phyloP scores from a whole-genome alignment of 139 green algal species.

The Pleodorina starrii region DNA sequence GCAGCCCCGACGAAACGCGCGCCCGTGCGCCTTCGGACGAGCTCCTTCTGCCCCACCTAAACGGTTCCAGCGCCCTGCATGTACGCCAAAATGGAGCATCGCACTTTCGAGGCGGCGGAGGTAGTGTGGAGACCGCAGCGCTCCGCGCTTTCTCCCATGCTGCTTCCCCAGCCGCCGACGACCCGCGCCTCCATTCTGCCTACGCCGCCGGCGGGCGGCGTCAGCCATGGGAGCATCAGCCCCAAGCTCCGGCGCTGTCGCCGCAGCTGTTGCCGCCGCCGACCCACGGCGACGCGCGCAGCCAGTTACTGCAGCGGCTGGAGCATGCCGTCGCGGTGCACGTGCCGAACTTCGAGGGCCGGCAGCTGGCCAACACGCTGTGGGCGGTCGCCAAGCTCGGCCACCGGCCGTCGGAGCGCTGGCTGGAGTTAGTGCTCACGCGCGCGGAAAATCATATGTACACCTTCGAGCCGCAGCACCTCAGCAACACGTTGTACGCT shows the following conservation, averaged over 20 bases:
- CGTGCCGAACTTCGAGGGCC: conserved; percentile 31
- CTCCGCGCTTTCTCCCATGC: too few relatives aligned
- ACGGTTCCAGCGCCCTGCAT: too few relatives aligned
- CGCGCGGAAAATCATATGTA: conserved; percentile 5
- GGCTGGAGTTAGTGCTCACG: conserved; percentile 8
- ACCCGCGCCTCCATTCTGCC: too few relatives aligned
- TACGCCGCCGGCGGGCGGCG: too few relatives aligned
- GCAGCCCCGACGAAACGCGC: too few relatives aligned
- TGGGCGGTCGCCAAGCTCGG: conserved; percentile 57
- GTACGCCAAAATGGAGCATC: too few relatives aligned
- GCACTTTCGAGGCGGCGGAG: too few relatives aligned
- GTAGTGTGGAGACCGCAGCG: too few relatives aligned
- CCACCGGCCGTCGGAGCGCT: background rate
- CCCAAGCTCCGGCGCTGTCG: background rate
- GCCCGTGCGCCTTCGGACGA: too few relatives aligned
- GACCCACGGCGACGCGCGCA: background rate
- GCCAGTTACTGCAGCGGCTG: background rate
- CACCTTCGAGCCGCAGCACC: conserved; percentile 50
- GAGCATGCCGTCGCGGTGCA: background rate
- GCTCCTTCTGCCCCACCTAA: too few relatives aligned
- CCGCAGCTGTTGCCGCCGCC: background rate
- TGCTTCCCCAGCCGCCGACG: too few relatives aligned
- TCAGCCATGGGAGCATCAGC: background rate
- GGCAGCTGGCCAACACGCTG: conserved; percentile 66
- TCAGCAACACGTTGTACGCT: conserved; percentile 54